These are phyloP conservation scores for Rhododendron mucronatum DNA, from an alignment of 148 eudicot species.

Conservation along the genomic window DNA sequence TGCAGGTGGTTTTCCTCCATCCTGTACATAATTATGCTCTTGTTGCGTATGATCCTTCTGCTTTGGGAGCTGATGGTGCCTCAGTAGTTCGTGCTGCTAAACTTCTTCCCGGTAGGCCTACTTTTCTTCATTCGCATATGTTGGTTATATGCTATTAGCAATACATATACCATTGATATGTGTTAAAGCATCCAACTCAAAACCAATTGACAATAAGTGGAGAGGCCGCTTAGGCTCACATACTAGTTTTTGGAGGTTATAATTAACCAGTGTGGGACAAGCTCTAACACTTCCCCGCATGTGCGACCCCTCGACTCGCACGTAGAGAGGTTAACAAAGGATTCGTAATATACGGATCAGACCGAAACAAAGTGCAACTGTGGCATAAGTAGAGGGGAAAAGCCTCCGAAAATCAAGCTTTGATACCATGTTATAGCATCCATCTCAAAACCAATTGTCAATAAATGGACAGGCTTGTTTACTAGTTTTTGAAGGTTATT, in stretches of 20 bases:
- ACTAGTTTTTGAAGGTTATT: too few relatives aligned
- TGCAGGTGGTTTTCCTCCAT: slow-evolving; percentile 92
- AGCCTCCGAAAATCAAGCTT: too few relatives aligned
- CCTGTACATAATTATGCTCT: slow-evolving; percentile 94
- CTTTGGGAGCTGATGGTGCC: slow-evolving; percentile 75
- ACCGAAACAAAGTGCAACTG: too few relatives aligned
- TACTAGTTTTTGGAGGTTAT: neutral
- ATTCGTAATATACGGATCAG: too few relatives aligned
- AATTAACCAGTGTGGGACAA: too few relatives aligned
- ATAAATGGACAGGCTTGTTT: too few relatives aligned
- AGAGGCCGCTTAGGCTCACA: neutral
- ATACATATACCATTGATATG: neutral
- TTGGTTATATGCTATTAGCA: neutral
- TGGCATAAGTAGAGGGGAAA: too few relatives aligned
- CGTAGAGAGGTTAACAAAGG: too few relatives aligned
- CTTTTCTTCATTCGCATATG: neutral
- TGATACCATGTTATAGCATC: too few relatives aligned
- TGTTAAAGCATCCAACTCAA: neutral
- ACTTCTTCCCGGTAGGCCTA: slow-evolving; percentile 68
- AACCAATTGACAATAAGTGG: neutral
- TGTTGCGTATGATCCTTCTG: slow-evolving; percentile 87
- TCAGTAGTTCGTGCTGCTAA: slow-evolving; percentile 85
- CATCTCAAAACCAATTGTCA: too few relatives aligned
- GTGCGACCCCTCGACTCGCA: too few relatives aligned
- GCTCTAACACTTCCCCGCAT: too few relatives aligned